phyloP scores from a whole-genome alignment of 768 basidiomycete species.

The Termitomyces sp. region DNA sequence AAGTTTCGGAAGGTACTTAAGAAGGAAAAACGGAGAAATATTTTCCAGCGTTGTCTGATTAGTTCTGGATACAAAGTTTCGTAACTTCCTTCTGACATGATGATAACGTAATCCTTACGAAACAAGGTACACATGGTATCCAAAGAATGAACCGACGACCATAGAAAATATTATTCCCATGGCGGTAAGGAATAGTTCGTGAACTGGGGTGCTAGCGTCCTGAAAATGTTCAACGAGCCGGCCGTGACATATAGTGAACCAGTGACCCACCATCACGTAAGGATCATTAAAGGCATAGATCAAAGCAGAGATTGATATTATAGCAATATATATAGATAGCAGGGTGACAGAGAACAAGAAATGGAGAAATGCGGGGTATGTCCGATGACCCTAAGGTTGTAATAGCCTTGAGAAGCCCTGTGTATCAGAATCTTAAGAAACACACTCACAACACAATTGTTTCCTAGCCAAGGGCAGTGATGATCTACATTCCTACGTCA shows the following conservation, averaged over 20 bases:
- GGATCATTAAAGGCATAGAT: conserved; percentile 65
- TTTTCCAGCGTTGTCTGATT: conserved; percentile 85
- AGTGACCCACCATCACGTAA: conserved; percentile 46
- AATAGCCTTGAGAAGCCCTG: neutral
- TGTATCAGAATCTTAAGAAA: neutral
- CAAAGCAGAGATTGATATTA: conserved; percentile 46
- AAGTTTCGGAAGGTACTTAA: conserved; percentile 64
- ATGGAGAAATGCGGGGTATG: conserved; percentile 80
- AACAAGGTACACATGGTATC: conserved; percentile 73
- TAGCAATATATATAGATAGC: conserved; percentile 55
- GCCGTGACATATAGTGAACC: neutral
- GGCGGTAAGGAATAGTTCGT: conserved; percentile 62
- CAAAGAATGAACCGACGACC: conserved; percentile 69
- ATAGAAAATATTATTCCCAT: conserved; percentile 53
- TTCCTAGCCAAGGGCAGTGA: conserved; percentile 81
- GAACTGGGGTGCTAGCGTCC: conserved; percentile 63
- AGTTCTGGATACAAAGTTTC: conserved; percentile 39
- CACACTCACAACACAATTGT: conserved; percentile 63
- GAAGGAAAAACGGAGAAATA: conserved; percentile 66
- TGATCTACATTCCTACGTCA: conserved; percentile 47
- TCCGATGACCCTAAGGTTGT: conserved; percentile 62
- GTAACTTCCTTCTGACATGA: neutral
- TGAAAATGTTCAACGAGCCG: conserved; percentile 17
- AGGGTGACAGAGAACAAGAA: conserved; percentile 62
- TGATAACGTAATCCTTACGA: conserved; percentile 37